Evolutionary conservation across 2,329 filamentous ascomycete species (phyloP).

Genomic region (Nakataea oryzae): DNA sequence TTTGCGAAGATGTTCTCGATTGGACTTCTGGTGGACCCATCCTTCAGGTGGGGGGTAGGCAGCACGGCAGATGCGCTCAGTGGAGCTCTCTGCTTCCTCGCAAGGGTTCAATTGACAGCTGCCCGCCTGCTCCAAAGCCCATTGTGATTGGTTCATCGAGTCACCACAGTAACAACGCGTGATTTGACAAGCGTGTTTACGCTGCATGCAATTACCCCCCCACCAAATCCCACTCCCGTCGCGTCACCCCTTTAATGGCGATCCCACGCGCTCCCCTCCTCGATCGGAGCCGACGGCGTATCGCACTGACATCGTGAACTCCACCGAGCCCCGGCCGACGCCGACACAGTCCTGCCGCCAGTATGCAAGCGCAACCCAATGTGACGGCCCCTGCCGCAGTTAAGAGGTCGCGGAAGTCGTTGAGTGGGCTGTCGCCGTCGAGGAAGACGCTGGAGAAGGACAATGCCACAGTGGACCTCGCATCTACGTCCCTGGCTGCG

Average conservation of each 20-base stretch:
- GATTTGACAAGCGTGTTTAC: neutral
- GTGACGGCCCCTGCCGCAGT: slow-evolving; percentile 43
- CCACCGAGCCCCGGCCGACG: neutral
- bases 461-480: slow-evolving; percentile 60
- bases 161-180: neutral
- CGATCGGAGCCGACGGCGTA: neutral
- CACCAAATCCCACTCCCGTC: neutral
- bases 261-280: neutral
- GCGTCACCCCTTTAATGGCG: neutral
- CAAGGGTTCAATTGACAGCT: too few species aligned
- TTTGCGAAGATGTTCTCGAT: too few species aligned
- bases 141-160: neutral
- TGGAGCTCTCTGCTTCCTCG: neutral
- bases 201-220: neutral
- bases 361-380: slow-evolving; percentile 25
- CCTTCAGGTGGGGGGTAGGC: neutral
- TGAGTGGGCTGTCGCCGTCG: slow-evolving; percentile 43
- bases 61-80: neutral
- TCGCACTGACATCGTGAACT: neutral
- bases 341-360: slow-evolving; percentile 6
- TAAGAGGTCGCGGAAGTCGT: slow-evolving; percentile 59
- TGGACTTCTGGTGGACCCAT: neutral
- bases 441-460: slow-evolving; percentile 58
- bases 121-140: neutral
- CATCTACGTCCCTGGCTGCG: slow-evolving; percentile 33